Evolutionary conservation across 345 rosid genomes (phyloP).

Genomic region (Pistacia vera): DNA sequence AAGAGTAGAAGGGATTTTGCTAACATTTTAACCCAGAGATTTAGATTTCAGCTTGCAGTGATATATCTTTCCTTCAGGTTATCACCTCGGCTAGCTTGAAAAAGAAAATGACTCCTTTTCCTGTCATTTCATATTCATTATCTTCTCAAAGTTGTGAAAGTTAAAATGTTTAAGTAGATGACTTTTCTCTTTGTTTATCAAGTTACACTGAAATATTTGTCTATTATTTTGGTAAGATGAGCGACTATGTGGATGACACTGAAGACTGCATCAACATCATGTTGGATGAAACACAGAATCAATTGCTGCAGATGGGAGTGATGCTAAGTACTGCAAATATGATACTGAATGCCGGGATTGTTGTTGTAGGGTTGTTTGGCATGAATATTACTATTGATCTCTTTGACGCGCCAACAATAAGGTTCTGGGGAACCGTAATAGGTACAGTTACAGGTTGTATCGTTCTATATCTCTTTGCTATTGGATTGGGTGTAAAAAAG

Average conservation of each 20-base stretch:
- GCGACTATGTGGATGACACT: slow-evolving; percentile 57
- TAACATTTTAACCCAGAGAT: too few species aligned
- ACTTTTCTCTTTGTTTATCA: not conserved
- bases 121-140: too few species aligned
- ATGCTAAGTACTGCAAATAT: slow-evolving; percentile 47
- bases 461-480: slow-evolving; percentile 33
- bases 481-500: slow-evolving; percentile 50
- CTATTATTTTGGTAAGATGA: slow-evolving; percentile 35
- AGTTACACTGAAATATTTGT: not conserved
- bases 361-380: slow-evolving; percentile 51
- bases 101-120: too few species aligned
- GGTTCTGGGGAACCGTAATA: slow-evolving; percentile 41
- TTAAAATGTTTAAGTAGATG: not conserved
- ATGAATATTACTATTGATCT: slow-evolving; percentile 47
- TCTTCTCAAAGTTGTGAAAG: not conserved
- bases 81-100: too few species aligned
- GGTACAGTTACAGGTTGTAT: slow-evolving; percentile 40
- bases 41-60: too few species aligned
- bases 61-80: too few species aligned
- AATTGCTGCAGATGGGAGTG: slow-evolving; percentile 57
- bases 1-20: too few species aligned
- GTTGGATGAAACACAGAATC: slow-evolving; percentile 59
- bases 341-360: slow-evolving; percentile 52
- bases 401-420: slow-evolving; percentile 28
- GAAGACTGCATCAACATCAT: slow-evolving; percentile 64